Percentiles rank a stretch among this genome's conserved stretches.
Conservation (phyloP, 2,329 filamentous ascomycete species). For the Aureobasidium lini region DNA sequence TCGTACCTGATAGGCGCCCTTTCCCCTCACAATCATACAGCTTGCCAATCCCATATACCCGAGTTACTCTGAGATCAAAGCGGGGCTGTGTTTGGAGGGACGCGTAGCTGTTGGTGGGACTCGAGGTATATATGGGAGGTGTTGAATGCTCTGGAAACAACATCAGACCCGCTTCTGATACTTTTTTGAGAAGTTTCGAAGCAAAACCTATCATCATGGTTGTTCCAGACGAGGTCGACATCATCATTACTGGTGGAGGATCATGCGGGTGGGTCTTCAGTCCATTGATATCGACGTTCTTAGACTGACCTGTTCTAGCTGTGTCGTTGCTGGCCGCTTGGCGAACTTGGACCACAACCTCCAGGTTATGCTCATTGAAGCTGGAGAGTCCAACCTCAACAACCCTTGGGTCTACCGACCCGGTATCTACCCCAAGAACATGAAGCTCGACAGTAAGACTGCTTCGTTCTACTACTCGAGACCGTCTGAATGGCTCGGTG, state of each 20-base stretch:
- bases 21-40: neutral
- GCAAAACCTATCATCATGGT: slow-evolving; percentile 37
- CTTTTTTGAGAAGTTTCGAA: neutral
- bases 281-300: neutral
- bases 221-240: slow-evolving; percentile 71
- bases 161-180: neutral
- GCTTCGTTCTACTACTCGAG: slow-evolving; percentile 75
- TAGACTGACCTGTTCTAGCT: slow-evolving; percentile 28
- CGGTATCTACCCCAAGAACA: slow-evolving; percentile 70
- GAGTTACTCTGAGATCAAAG: neutral
- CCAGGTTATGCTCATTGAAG: slow-evolving; percentile 64
- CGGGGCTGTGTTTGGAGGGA: neutral
- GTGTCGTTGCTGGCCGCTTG: slow-evolving; percentile 47
- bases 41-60: neutral
- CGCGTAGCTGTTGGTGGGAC: neutral
- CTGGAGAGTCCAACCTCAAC: slow-evolving; percentile 66
- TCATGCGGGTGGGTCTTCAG: slow-evolving; percentile 48
- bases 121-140: neutral
- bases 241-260: slow-evolving; percentile 70
- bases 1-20: neutral
- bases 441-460: slow-evolving; percentile 73
- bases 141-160: neutral
- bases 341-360: slow-evolving; percentile 70
- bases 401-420: slow-evolving; percentile 71
- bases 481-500: slow-evolving; percentile 64